Percentiles rank a stretch among this genome's conserved stretches.
phyloP scores from a whole-genome alignment of 805 yeast species.

The Diddensiella transvaalensis region DNA sequence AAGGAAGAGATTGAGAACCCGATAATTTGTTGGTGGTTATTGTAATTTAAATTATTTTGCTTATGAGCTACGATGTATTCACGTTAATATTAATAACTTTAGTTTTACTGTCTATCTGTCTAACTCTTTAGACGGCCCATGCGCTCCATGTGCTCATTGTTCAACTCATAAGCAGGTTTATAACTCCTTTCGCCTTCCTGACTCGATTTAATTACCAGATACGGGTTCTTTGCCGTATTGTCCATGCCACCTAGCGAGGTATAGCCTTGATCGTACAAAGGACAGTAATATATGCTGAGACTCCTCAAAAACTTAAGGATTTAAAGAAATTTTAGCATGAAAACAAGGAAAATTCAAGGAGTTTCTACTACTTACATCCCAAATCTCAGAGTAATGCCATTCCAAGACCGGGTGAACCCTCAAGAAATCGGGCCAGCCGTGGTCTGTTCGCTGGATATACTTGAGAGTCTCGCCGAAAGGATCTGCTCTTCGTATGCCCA shows the following conservation, averaged over 20 bases:
- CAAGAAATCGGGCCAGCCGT: constrained; percentile 85
- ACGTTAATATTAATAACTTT: background rate
- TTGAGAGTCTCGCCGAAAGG: constrained; percentile 67
- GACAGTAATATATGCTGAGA: constrained; percentile 63
- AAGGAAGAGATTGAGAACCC: background rate
- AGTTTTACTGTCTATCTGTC: background rate
- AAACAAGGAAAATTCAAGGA: background rate
- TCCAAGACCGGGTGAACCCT: constrained; percentile 85
- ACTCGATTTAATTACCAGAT: constrained; percentile 31
- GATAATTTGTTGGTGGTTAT: too few relatives aligned
- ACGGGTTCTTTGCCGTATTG: constrained; percentile 72
- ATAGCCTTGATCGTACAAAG: constrained; percentile 75
- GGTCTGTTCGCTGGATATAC: constrained; percentile 73
- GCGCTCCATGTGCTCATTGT: constrained; percentile 59
- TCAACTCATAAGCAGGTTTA: constrained; percentile 42
- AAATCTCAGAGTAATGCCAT: constrained; percentile 80
- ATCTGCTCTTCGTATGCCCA: constrained; percentile 85
- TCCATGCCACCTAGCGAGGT: constrained; percentile 83
- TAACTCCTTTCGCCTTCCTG: constrained; percentile 34
- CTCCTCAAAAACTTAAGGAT: constrained; percentile 52
- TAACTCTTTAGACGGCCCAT: constrained; percentile 34
- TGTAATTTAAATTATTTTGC: background rate
- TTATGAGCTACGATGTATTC: background rate
- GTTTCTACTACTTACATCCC: constrained; percentile 42
- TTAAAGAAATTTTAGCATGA: background rate